Base-by-base conservation (phyloP, 179 eudicot genomes). In the Kewa caespitosa region DNA sequence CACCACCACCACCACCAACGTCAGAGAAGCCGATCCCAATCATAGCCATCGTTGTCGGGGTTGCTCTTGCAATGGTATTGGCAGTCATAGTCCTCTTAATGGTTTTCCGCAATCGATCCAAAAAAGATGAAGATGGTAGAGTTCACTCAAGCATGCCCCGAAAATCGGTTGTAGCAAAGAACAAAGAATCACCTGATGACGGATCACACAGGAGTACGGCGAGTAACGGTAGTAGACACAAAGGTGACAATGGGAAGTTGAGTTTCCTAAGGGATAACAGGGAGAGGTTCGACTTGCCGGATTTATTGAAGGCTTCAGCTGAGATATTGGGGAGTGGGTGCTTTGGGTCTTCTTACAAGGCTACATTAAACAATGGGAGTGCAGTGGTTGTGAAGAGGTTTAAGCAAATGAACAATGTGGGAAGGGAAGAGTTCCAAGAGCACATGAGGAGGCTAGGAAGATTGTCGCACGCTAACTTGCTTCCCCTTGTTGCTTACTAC, bases 321-420 rank as follows among this genome's bases (percentile, higher is more conserved):
- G 90, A 92, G 63, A 84, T 94, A 1, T 74, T 94, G 73, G 98
- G 97, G 8, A 89, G 97, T 67, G 96, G 98, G n/a, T 85, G 88
- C 65, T 89, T 89, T 69, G 98, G 98, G 0, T 88, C 93, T 20
- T 89, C 97, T 6, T 94, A 90, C 74, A 94, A 94, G 81, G 98
- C 96, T 2, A 79, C 60, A 0, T 78, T 94, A 37, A 55, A 63
- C 3, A 79, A 76, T 78, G 95, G 91, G 7, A 64, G 74, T 28
- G 33, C 75, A n/a, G 74, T 87, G 72, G 97, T 89, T 69, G 98
- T 94, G 23, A 90, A 86, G 81, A 87, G 96, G 69, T 92, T 89
- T 75, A 87, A 74, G 82, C 87, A 88, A 33, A 94, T 92, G 98
- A 89, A 79, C 62, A 88, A 79, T 84, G 89, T 86, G 31, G 89